phyloP scores from a whole-genome alignment of 1,284 basidiomycete species.

The Leccinum griseonigrum region DNA sequence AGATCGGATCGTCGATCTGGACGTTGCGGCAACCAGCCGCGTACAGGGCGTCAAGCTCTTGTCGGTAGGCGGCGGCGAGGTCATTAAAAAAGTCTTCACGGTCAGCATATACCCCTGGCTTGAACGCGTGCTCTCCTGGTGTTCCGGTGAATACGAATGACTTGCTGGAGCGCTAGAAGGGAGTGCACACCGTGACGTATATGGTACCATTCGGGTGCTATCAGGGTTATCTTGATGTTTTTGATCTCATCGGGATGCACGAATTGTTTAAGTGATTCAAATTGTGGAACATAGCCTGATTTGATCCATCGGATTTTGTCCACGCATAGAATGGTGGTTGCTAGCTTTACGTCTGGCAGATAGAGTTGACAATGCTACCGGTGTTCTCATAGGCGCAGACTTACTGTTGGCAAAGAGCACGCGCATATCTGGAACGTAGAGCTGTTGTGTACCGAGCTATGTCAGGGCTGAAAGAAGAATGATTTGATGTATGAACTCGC shows the following conservation, averaged over 20 bases:
- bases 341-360: background rate
- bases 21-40: background rate
- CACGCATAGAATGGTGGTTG: background rate
- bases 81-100: background rate
- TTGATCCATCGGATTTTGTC: background rate
- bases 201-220: background rate
- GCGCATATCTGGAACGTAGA: background rate
- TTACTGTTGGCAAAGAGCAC: background rate
- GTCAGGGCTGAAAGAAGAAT: background rate
- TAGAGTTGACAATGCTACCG: background rate
- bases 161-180: background rate
- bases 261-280: background rate
- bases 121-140: background rate
- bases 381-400: background rate
- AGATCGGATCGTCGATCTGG: background rate
- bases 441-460: background rate
- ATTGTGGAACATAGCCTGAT: background rate
- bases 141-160: background rate
- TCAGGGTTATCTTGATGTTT: background rate
- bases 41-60: background rate
- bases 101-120: background rate
- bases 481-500: background rate
- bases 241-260: background rate
- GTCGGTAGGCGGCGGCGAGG: background rate
- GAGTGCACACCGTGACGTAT: background rate